These are phyloP conservation scores for Powellomyces hirtus DNA, from an alignment of 192 early-diverging fungal genomes.

Conservation along the genomic window DNA sequence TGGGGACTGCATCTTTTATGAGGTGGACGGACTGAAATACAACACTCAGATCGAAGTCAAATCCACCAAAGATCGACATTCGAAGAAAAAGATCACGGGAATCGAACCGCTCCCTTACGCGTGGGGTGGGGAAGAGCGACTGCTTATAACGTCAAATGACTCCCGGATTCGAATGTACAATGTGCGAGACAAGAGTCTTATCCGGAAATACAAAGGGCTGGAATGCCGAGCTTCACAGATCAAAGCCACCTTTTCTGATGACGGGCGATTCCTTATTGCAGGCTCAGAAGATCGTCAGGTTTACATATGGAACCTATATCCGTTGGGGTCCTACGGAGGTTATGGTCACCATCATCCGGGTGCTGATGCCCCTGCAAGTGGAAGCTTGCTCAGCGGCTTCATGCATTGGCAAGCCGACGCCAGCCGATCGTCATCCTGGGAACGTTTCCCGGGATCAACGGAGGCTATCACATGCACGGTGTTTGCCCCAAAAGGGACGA, in stretches of 20 bases:
- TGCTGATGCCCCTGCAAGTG: background rate
- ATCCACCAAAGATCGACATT: slow-evolving; percentile 53
- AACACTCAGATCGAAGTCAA: slow-evolving; percentile 79
- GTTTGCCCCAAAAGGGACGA: slow-evolving; percentile 25
- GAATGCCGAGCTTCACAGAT: slow-evolving; percentile 70
- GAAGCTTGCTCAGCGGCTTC: slow-evolving; percentile 8
- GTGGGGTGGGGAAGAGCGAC: slow-evolving; percentile 52
- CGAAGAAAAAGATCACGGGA: slow-evolving; percentile 79
- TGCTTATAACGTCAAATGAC: slow-evolving; percentile 79
- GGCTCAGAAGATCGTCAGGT: slow-evolving; percentile 78
- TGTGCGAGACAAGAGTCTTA: slow-evolving; percentile 70
- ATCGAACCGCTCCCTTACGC: slow-evolving; percentile 62
- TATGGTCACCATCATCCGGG: background rate
- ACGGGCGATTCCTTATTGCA: slow-evolving; percentile 76
- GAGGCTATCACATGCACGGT: slow-evolving; percentile 25
- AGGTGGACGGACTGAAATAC: slow-evolving; percentile 72
- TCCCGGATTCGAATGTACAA: slow-evolving; percentile 78
- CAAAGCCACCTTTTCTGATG: slow-evolving; percentile 73
- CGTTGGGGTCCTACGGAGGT: background rate
- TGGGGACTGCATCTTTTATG: slow-evolving; percentile 82
- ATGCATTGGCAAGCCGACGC: slow-evolving; percentile 34
- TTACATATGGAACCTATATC: slow-evolving; percentile 66
- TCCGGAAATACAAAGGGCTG: slow-evolving; percentile 78
- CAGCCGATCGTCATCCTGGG: slow-evolving; percentile 12
- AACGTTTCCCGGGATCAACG: slow-evolving; percentile 10